Percentiles rank a stretch among this genome's conserved stretches.
Evolutionary conservation across 2,329 filamentous ascomycete genomes (phyloP).

Genomic region (Ophiostoma quercus): DNA sequence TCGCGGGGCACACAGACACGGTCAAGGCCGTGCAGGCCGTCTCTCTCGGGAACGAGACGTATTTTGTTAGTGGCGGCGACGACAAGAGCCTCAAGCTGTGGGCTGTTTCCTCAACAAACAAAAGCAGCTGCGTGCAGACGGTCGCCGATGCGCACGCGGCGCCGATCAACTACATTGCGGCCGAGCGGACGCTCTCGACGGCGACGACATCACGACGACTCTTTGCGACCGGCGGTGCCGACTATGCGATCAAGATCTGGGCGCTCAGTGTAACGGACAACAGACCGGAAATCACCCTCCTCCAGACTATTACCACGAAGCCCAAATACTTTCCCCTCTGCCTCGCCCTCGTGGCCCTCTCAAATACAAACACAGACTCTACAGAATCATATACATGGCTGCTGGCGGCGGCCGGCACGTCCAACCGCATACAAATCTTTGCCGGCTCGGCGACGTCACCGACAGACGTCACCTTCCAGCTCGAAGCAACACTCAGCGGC

Average conservation of each 20-base stretch:
- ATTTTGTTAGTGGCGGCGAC: conserved; percentile 73
- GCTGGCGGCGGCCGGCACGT: conserved; percentile 82
- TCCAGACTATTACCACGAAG: conserved; percentile 66
- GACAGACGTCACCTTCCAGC: conserved; percentile 50
- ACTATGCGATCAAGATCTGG: conserved; percentile 71
- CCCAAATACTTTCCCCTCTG: conserved; percentile 80
- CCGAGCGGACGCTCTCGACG: conserved; percentile 18
- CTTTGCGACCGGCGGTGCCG: conserved; percentile 76
- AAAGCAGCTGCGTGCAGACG: conserved; percentile 46
- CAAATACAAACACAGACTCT: conserved; percentile 36
- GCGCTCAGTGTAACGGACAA: conserved; percentile 41
- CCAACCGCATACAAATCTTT: conserved; percentile 74
- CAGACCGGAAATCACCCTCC: conserved; percentile 54
- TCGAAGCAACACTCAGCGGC: conserved; percentile 72
- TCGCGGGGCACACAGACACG: conserved; percentile 70
- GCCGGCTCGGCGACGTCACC: conserved; percentile 40
- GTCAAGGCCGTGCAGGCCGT: conserved; percentile 84
- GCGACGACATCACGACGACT: conserved; percentile 28
- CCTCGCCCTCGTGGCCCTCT: conserved; percentile 61
- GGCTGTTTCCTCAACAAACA: conserved; percentile 38
- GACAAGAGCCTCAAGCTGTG: conserved; percentile 75
- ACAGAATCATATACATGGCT: conserved; percentile 42
- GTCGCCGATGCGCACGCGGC: conserved; percentile 63
- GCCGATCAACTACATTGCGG: conserved; percentile 65
- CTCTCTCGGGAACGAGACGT: conserved; percentile 36